Evolutionary conservation across 2,329 filamentous ascomycete genomes (phyloP), one percentile per base, ranked within the genome.

Genomic region (Diaporthe capsici): DNA sequence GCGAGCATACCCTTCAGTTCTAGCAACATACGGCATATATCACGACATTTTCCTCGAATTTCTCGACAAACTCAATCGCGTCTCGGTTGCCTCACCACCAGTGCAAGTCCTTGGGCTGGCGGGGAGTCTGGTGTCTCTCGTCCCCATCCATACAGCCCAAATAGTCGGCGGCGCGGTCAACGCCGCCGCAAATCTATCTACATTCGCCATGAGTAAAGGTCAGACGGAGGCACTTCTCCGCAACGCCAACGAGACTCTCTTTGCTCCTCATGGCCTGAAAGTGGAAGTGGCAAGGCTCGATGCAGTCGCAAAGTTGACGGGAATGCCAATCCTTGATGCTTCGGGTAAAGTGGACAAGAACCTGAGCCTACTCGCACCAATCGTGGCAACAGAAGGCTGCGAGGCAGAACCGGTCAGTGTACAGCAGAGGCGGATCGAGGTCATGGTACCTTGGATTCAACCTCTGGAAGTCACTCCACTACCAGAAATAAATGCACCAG

Each of bases 141-240:
- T 80, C n/a, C 79, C 79, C 2, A 58, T 76, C 20, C 72, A 74
- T 34, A 80, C 79, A 6, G 74, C 77, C 1, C 78, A 79, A 60
- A 73, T 79, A 22, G 77, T 78, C 6, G 49, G 49, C 3, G 49
- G 49, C 10, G 22, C 49, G 12, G 49, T 51, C 49, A 51, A 51
- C 12, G 49, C 49, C n/a, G 49, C 49, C 22, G 75, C 76, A 7
- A 71, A 74, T 15, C 25, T 77, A 4, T 57, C 72, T 9, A 78
- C 73, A 2, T 63, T 72, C 51, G 78, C 67, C 13, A 31, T 80
- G 28, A 75, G 73, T 28, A 78, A 80, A 44, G 75, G 79, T 4
- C 70, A 74, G n/a, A 76, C 78, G 6, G 78, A 78, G 61, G 60
- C 77, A 34, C 53, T 76, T 17, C 74, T 80, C 7, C 71, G 73